These are phyloP conservation scores for Aechmea fasciata DNA, from an alignment of 176 grass and related monocot genomes.

Conservation along the genomic window DNA sequence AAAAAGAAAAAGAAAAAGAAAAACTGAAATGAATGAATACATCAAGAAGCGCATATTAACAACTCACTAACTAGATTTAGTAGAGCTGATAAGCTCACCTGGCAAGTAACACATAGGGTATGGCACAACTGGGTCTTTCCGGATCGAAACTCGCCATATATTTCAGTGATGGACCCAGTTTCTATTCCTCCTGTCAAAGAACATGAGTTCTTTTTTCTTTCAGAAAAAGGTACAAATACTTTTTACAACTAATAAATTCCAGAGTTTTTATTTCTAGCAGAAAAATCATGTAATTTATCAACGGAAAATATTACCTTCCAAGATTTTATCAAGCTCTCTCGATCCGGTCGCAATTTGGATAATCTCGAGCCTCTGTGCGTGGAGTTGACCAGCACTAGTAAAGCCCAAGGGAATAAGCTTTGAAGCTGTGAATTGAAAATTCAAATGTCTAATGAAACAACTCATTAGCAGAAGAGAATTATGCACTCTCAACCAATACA, in stretches of 20 bases:
- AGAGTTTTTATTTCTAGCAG: background rate
- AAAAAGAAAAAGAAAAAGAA: background rate
- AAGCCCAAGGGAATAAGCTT: constrained; percentile 85
- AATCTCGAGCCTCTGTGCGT: constrained; percentile 88
- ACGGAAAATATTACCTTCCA: constrained; percentile 50
- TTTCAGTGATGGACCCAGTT: constrained; percentile 93
- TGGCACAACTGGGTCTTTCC: constrained; percentile 88
- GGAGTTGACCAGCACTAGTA: constrained; percentile 85
- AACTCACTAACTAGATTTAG: background rate
- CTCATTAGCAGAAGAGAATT: too few species aligned
- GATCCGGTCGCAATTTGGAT: constrained; percentile 90
- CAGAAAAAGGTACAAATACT: background rate
- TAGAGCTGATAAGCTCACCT: constrained; percentile 30
- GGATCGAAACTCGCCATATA: constrained; percentile 89
- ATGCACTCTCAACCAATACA: too few species aligned
- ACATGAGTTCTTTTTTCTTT: background rate
- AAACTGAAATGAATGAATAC: background rate
- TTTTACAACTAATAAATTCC: constrained; percentile 6
- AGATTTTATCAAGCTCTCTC: constrained; percentile 85
- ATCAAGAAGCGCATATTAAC: background rate
- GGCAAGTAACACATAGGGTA: constrained; percentile 95
- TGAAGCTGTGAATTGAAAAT: constrained; percentile 45
- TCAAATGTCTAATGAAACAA: too few species aligned
- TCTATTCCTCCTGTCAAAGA: constrained; percentile 70
- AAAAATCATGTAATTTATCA: background rate